Base-by-base conservation (phyloP, 2,329 filamentous ascomycete genomes). In the Moelleriella libera region DNA sequence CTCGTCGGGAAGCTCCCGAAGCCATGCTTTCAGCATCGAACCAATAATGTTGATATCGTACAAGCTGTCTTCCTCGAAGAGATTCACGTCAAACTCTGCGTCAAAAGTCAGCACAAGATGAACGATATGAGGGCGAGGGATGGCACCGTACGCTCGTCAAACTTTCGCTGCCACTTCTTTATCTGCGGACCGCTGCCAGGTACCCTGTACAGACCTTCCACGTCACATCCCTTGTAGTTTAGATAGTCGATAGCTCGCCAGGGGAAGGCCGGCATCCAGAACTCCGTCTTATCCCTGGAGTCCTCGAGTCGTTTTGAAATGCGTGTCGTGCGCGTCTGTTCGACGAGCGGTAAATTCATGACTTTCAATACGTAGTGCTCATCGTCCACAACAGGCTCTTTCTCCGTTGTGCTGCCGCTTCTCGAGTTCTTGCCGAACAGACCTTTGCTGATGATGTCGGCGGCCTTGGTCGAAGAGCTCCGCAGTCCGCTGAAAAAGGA, bases 41-140 rank as follows among this genome's bases (percentile, higher is more conserved):
- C 88, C 88, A 56, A 97, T 86, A 49, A 92, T 94, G 64, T 96
- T 96, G 63, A 95, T 94, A 61, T 97, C 90, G 62, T 95, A 94
- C 3, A 96, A 74, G 53, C 94, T 86, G 5, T 83, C 75, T 58
- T 90, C 85, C 45, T 87, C 82, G 56, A 96, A 94, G 1, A 97
- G 75, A 60, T 95, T 85, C 57, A 97, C 87, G 55, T 97, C 90
- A 51, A 81, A 74, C 63, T 94, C 89, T 85, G 50, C 41, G 9
- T 12, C 4, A 12, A 30, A 28, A 34, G 21, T 50, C 45, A 50
- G 47, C 14, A 39, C 32, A 47, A 5, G 7, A 6, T 4, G 5
- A 4, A 14, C 21, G 1, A 10, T 8, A 10, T 37, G 3, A 10
- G 10, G 8, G 11, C 10, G 30, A 43, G 45, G 43, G 41, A 21